These are phyloP conservation scores for Penicillium crustosum DNA, from an alignment of 2,329 filamentous ascomycete genomes.

Conservation along the genomic window DNA sequence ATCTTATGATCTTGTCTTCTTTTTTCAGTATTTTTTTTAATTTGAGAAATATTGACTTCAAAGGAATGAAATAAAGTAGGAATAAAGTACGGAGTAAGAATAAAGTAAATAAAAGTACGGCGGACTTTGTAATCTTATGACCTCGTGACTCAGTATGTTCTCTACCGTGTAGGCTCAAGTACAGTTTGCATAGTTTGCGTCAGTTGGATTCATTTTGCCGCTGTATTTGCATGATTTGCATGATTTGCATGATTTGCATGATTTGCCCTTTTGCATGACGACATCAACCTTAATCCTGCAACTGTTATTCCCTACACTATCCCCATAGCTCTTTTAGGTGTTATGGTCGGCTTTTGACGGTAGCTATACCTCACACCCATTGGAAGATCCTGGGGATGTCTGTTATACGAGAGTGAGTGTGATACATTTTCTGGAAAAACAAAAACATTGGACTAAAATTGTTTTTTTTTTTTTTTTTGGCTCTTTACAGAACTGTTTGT, in stretches of 20 bases:
- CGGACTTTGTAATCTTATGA: neutral
- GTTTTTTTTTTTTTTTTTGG: neutral
- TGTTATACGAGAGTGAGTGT: constrained; percentile 25
- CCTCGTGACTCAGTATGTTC: neutral
- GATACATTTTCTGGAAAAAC: neutral
- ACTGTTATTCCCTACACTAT: neutral
- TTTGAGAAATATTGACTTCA: too few relatives aligned
- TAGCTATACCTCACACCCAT: neutral
- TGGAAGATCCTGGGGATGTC: constrained; percentile 17
- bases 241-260: neutral
- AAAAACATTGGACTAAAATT: neutral
- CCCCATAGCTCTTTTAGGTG: neutral
- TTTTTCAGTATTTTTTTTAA: too few relatives aligned
- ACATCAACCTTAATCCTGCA: neutral
- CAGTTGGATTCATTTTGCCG: too few relatives aligned
- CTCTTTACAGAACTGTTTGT: constrained; percentile 52
- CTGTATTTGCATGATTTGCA: neutral
- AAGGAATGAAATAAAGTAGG: too few relatives aligned
- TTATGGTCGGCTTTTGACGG: neutral
- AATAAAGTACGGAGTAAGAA: neutral
- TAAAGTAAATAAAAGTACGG: neutral
- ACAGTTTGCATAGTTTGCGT: neutral
- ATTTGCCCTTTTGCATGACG: neutral
- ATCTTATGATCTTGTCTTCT: neutral
- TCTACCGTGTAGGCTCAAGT: constrained; percentile 6